phyloP scores from a whole-genome alignment of 148 eudicot species.

The Salicornia ramosissima region DNA sequence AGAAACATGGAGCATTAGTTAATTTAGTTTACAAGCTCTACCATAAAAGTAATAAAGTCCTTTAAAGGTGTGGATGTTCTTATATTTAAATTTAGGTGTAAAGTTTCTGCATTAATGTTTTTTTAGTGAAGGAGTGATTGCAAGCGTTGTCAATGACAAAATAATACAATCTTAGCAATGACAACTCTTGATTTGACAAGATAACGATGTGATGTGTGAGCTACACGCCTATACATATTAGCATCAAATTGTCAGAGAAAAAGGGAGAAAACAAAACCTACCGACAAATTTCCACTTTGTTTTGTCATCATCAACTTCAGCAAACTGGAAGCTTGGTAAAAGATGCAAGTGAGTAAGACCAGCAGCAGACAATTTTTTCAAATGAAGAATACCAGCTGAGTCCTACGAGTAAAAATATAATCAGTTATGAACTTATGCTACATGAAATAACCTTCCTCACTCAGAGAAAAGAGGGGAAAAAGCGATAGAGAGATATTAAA shows the following conservation, averaged over 20 bases:
- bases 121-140: background rate
- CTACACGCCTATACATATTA: background rate
- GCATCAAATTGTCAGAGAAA: slow-evolving; percentile 2
- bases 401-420: slow-evolving; percentile 45
- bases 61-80: slow-evolving; percentile 3
- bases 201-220: background rate
- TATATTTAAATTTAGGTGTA: background rate
- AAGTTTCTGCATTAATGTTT: background rate
- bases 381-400: slow-evolving; percentile 75
- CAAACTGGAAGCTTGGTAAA: slow-evolving; percentile 93
- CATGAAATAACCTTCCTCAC: background rate
- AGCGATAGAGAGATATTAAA: no score
- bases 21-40: background rate
- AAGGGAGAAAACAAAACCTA: slow-evolving; percentile 20
- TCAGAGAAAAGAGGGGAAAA: no score
- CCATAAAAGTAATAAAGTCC: background rate
- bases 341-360: slow-evolving; percentile 95
- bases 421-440: slow-evolving; percentile 7
- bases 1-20: background rate
- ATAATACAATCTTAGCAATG: background rate
- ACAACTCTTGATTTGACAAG: background rate
- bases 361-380: slow-evolving; percentile 74
- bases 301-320: slow-evolving; percentile 78
- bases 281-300: slow-evolving; percentile 81
- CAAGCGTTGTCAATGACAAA: background rate